Percentiles rank a stretch among this genome's conserved stretches.
These are phyloP conservation scores for Toxicodendron radicans DNA, from an alignment of 345 rosid genomes.

Conservation along the genomic window DNA sequence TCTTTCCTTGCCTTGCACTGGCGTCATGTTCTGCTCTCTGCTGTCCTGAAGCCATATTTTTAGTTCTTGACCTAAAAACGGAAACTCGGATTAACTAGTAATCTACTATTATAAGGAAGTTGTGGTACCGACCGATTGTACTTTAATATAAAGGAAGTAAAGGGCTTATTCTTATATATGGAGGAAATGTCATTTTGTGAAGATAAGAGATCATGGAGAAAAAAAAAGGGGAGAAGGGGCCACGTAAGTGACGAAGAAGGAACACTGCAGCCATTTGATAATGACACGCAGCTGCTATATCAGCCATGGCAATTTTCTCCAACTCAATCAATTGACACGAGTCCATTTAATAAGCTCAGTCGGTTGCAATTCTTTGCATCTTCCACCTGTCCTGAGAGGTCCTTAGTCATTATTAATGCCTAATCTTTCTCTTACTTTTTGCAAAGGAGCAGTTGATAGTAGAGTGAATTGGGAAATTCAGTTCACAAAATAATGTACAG, in stretches of 20 bases:
- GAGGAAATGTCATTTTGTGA: neutral
- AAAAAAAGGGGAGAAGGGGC: neutral
- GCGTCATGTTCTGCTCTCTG: neutral
- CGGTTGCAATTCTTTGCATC: neutral
- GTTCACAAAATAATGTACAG: too few species aligned
- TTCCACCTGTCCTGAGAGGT: neutral
- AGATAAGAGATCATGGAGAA: neutral
- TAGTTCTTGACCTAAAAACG: neutral
- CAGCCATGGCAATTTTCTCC: neutral
- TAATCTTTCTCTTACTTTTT: neutral
- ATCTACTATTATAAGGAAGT: too few species aligned
- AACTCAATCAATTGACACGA: neutral
- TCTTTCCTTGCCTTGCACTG: neutral
- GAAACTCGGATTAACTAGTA: neutral
- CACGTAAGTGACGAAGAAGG: neutral
- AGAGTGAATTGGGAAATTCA: too few species aligned
- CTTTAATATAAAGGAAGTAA: neutral
- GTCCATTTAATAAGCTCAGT: neutral
- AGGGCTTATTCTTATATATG: neutral
- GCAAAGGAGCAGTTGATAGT: too few species aligned
- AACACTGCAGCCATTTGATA: neutral
- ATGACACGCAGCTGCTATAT: constrained; percentile 3
- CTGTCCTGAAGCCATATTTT: neutral
- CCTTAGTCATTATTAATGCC: too few species aligned
- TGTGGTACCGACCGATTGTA: neutral